Base-by-base conservation (phyloP, 306 rosid species). In the Calophaca sinica region DNA sequence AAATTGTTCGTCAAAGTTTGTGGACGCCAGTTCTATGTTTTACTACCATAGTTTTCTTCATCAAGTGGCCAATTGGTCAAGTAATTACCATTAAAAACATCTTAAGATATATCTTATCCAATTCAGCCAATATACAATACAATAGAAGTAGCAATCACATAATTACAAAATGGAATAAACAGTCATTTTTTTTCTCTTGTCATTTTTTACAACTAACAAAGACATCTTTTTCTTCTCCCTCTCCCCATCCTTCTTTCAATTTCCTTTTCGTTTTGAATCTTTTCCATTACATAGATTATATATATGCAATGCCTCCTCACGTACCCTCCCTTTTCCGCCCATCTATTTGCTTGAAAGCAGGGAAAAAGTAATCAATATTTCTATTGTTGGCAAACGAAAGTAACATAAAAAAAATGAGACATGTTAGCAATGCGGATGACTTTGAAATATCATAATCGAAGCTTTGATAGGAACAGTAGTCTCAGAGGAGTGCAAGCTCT, bases 121-220 rank as follows among this genome's bases (percentile, higher is more conserved):
- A 46, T 73, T 38, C 54, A 54, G 42, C 6, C 46, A 48, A 73
- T 29, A n/a, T 20, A 58, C 39, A 71, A 54, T 35, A 48, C 70
- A 54, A 14, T 54, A 57, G 41, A 72, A 32, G 41, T 66, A 62
- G 1, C 57, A 60, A 39, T 14, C 75, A 20, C 57, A 41, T 11
- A 10, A 32, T 61, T 42, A 35, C 4, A 42, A 71, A 33, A 72
- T 14, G 33, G 41, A 62, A 78, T 42, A 14, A 50, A 6, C 52
- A 60, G 32, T 0, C 4, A 38, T 13, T n/a, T 13, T 13, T 38
- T n/a, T 7, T 2, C 51, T 55, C 2, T 11, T 5, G 50, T 10
- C 11, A 36, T 28, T 33, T 15, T 72, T 29, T 36, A 28, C 31
- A 1, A 51, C 52, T 7, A 55, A 35, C 14, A 29, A 38, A 71